Percentiles rank a stretch among this genome's conserved stretches.
phyloP scores from a whole-genome alignment of 1,284 basidiomycete species.

The Wolfiporia cocos region DNA sequence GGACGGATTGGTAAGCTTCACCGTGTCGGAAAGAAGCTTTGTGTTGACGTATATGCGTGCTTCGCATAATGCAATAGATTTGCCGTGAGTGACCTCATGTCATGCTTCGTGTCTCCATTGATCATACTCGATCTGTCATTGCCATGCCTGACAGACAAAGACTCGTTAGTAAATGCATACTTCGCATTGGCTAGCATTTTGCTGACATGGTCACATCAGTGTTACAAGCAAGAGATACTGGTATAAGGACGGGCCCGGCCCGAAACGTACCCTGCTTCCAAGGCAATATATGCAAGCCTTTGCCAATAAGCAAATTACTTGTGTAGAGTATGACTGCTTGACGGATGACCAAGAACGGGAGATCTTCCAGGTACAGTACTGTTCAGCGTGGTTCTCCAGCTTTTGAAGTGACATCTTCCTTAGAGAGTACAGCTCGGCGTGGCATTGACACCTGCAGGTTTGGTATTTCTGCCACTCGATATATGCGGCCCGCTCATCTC shows the following conservation, averaged over 20 bases:
- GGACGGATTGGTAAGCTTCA: slow-evolving; percentile 54
- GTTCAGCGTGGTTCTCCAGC: not conserved
- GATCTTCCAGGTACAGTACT: slow-evolving; percentile 56
- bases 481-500: not conserved
- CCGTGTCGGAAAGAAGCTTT: not conserved
- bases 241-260: slow-evolving; percentile 33
- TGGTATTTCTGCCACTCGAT: slow-evolving; percentile 4
- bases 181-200: not conserved
- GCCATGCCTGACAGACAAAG: slow-evolving; percentile 43
- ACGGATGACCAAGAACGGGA: slow-evolving; percentile 59
- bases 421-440: slow-evolving; percentile 42
- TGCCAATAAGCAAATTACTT: slow-evolving; percentile 64
- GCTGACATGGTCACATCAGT: slow-evolving; percentile 16
- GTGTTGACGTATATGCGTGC: too few species aligned
- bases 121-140: too few species aligned
- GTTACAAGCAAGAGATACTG: slow-evolving; percentile 43
- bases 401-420: not conserved
- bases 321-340: slow-evolving; percentile 64
- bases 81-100: slow-evolving; percentile 16
- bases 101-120: not conserved
- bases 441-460: slow-evolving; percentile 40
- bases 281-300: slow-evolving; percentile 46
- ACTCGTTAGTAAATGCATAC: slow-evolving; percentile 37
- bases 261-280: slow-evolving; percentile 35
- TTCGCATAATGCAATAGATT: slow-evolving; percentile 21